These are phyloP conservation scores for Synura sp. DNA, from an alignment of 352 stramenopile species.

Conservation along the genomic window DNA sequence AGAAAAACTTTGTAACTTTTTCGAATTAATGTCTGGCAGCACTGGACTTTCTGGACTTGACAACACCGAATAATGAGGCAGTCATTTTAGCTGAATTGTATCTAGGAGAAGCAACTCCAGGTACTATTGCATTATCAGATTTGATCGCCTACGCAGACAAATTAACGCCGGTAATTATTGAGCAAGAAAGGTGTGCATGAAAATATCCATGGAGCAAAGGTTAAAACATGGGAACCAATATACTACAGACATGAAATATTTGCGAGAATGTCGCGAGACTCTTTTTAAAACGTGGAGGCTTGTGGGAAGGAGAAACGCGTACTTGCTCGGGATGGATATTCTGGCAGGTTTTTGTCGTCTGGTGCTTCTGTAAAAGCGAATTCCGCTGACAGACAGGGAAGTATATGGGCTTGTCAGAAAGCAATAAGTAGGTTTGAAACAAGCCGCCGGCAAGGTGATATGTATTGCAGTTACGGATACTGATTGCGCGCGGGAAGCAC, in stretches of 20 bases:
- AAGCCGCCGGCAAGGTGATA: conserved; percentile 30
- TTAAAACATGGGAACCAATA: conserved; percentile 25
- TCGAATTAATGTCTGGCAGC: conserved; percentile 22
- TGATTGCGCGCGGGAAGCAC: background rate
- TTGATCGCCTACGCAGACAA: conserved; percentile 22
- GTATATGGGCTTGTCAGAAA: conserved; percentile 31
- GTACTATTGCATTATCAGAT: conserved; percentile 37
- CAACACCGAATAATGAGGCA: conserved; percentile 31
- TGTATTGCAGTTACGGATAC: conserved; percentile 35
- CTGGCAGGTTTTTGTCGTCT: conserved; percentile 32
- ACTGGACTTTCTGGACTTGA: conserved; percentile 31
- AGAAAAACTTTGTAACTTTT: conserved; percentile 21
- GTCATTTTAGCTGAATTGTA: conserved; percentile 33
- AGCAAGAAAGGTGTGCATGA: conserved; percentile 30
- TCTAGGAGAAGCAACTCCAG: conserved; percentile 20
- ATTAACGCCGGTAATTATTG: conserved; percentile 29
- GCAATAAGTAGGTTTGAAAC: conserved; percentile 25
- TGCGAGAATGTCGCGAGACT: conserved; percentile 28
- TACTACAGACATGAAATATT: conserved; percentile 38
- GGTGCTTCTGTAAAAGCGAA: conserved; percentile 26
- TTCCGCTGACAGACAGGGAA: conserved; percentile 25
- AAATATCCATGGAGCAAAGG: conserved; percentile 8
- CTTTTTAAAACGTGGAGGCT: conserved; percentile 30
- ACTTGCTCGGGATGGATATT: conserved; percentile 33
- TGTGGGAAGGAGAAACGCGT: conserved; percentile 30